Evolutionary conservation across 2,329 filamentous ascomycete species (phyloP).

Genomic region (Fusarium circinatum): DNA sequence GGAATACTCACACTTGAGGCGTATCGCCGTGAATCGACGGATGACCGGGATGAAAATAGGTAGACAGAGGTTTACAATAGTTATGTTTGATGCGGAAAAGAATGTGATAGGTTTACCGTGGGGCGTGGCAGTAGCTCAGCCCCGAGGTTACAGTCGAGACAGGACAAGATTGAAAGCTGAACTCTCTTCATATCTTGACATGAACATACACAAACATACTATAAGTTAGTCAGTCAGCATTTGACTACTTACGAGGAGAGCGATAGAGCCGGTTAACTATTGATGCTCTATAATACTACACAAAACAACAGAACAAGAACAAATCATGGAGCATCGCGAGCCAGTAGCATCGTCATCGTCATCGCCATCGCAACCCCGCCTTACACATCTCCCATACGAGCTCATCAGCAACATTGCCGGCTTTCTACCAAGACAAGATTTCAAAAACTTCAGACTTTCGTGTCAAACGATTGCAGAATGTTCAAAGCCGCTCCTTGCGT

Average conservation of each 20-base stretch:
- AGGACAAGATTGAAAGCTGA: neutral
- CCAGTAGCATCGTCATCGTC: neutral
- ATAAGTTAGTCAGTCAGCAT: too few species aligned
- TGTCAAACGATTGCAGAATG: constrained; percentile 2
- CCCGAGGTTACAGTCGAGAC: neutral
- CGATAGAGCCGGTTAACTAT: too few species aligned
- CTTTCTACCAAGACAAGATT: constrained; percentile 52
- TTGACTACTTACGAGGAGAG: neutral
- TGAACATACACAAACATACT: neutral
- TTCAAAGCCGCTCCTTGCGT: constrained; percentile 5
- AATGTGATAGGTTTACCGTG: constrained; percentile 5
- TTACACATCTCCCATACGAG: constrained; percentile 49
- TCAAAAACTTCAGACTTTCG: constrained; percentile 53
- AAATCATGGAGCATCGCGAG: neutral
- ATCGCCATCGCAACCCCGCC: constrained; percentile 4
- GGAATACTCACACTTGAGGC: neutral
- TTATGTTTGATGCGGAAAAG: constrained; percentile 7
- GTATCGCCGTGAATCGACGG: neutral
- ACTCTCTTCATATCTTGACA: neutral
- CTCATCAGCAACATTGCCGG: constrained; percentile 56
- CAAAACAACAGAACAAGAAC: neutral
- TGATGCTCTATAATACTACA: too few species aligned
- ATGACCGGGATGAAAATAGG: constrained; percentile 9
- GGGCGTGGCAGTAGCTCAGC: constrained; percentile 6
- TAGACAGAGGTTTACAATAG: neutral